Conservation (phyloP, 2,329 filamentous ascomycete species). For the Blumeriella jaapii region DNA sequence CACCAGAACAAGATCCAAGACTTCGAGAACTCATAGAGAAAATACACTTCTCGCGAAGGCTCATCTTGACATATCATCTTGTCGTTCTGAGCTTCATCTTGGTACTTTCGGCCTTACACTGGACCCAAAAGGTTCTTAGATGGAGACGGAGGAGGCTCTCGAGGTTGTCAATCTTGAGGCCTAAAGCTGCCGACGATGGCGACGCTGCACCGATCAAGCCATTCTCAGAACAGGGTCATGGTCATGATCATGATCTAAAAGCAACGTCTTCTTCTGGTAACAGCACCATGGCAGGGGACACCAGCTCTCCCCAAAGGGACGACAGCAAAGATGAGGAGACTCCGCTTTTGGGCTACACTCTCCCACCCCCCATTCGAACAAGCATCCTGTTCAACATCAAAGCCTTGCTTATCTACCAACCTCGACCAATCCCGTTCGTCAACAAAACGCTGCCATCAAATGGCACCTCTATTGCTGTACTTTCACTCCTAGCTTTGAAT, state of each 20-base stretch:
- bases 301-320: conserved; percentile 11
- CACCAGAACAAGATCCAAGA: conserved; percentile 13
- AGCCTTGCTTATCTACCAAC: conserved; percentile 41
- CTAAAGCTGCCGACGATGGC: conserved; percentile 9
- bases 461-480: conserved; percentile 39
- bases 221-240: background rate
- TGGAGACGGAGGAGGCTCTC: conserved; percentile 13
- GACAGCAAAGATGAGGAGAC: conserved; percentile 18
- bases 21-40: conserved; percentile 18
- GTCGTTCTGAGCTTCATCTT: conserved; percentile 15
- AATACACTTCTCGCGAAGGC: conserved; percentile 14
- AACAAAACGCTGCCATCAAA: conserved; percentile 47
- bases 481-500: conserved; percentile 41
- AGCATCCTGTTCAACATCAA: conserved; percentile 10
- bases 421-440: conserved; percentile 42
- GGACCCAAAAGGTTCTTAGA: conserved; percentile 13
- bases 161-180: conserved; percentile 5
- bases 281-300: conserved; percentile 16
- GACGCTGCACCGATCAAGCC: conserved; percentile 9
- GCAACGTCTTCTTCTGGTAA: conserved; percentile 17
- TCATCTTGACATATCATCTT: conserved; percentile 22
- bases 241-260: conserved; percentile 6
- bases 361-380: background rate
- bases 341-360: conserved; percentile 15
- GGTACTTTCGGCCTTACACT: conserved; percentile 16